A percentile compares a stretch with the other conserved stretches of the same genome.
Conservation (phyloP, 2,329 filamentous ascomycete genomes). For the Elsinoe perseae region DNA sequence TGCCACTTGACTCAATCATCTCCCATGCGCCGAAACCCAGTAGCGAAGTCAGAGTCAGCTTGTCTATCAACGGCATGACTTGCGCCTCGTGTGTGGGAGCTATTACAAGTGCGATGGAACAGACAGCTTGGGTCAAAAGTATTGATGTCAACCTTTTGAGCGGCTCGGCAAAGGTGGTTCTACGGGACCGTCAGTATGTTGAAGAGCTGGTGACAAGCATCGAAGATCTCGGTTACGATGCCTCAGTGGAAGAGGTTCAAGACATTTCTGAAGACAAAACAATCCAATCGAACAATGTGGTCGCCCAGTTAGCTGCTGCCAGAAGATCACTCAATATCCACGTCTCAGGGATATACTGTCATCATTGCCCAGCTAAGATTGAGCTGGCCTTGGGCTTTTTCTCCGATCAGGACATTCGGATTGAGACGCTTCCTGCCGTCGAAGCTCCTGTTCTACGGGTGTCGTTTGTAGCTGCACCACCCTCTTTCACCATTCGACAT, state of each 20-base stretch:
- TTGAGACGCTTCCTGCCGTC: conserved; percentile 50
- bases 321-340: conserved; percentile 30
- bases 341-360: conserved; percentile 41
- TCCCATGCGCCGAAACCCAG: no score
- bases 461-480: conserved; percentile 60
- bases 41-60: no score
- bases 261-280: no score
- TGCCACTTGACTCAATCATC: no score
- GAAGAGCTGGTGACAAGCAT: conserved; percentile 30
- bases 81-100: conserved; percentile 49
- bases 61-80: conserved; percentile 51
- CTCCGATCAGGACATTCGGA: conserved; percentile 39
- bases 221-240: neutral
- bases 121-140: conserved; percentile 39
- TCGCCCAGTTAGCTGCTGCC: neutral
- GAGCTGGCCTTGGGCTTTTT: conserved; percentile 44
- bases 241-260: neutral
- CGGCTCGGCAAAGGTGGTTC: conserved; percentile 43
- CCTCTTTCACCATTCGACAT: conserved; percentile 64
- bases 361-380: conserved; percentile 44
- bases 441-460: conserved; percentile 62
- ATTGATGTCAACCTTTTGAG: conserved; percentile 46
- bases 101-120: conserved; percentile 41
- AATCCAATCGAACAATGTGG: no score
- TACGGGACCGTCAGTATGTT: conserved; percentile 41